Base-by-base conservation (phyloP, 2,329 filamentous ascomycete species). In the Saccharata proteae region DNA sequence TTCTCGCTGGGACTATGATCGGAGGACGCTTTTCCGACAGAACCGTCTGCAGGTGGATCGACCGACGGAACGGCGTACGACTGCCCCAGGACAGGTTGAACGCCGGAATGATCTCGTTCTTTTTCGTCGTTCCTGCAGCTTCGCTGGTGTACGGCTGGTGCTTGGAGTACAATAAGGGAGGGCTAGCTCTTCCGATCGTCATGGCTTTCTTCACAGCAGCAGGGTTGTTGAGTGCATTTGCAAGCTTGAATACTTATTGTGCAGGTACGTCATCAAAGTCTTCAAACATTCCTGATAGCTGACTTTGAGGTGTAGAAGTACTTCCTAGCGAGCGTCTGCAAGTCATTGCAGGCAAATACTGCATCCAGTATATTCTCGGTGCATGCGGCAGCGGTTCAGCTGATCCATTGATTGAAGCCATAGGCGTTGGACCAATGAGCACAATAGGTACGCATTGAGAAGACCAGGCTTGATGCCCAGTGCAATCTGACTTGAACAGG, bases 181-280 rank as follows among this genome's bases (percentile, higher is more conserved):
- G 54, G 3, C 41, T 59, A 40, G 46, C 50, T 0, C 12, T 59
- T 10, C 54, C 57, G 0, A 46, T 56, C 13, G 39, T 57, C 1
- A 46, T 44, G 5, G 44, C 48, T 0, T 58, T 58, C 14, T 40
- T 48, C 2, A 40, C 51, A 9, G 55, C 54, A 0, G 37, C 48
- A 11, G 57, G 57, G 0, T 38, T 59, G 2, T 51, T 59, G 48
- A 46, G 45, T 5, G 52, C 55, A 0, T 60, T 59, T 16, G 57
- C 49, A 13, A 52, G 51, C 3, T 29, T 60, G 12, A 60, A 60
- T 32, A 60, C 57, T 0, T 60, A 58, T 31, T 49, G 52, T 20
- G 55, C 55, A 10, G 56, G 54, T 57, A 39, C 29, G 46, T 28
- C 3, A 13, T 6, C 9, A n/a, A 19, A 9, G 22, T 10, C 28